These are phyloP conservation scores for Aegilops umbellulata DNA, from an alignment of 176 grass and related monocot genomes.

Conservation along the genomic window DNA sequence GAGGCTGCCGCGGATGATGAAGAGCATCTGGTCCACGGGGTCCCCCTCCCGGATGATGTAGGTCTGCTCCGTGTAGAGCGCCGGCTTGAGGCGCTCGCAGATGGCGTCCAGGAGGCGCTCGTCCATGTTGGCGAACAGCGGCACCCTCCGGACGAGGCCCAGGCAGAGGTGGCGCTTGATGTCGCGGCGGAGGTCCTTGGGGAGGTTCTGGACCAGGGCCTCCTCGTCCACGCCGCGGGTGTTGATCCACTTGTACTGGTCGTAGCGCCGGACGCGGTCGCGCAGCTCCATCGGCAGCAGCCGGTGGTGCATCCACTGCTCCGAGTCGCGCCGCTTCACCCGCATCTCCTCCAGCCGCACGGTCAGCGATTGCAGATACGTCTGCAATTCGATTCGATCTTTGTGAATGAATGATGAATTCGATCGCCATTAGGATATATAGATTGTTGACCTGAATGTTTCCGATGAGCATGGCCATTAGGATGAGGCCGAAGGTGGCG, in stretches of 20 bases:
- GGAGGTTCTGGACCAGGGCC: conserved; percentile 62
- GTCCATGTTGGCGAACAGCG: conserved; percentile 81
- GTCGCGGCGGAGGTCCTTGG: conserved; percentile 77
- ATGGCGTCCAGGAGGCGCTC: conserved; percentile 78
- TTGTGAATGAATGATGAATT: too few species aligned
- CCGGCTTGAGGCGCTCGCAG: conserved; percentile 70
- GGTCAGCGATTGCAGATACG: conserved; percentile 67
- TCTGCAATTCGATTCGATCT: conserved; percentile 21
- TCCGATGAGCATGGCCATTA: conserved; percentile 77
- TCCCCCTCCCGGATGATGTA: conserved; percentile 66
- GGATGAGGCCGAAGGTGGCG: conserved; percentile 72
- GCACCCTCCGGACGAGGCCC: conserved; percentile 55
- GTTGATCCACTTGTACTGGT: conserved; percentile 85
- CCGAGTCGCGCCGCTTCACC: conserved; percentile 66
- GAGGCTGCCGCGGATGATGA: conserved; percentile 63
- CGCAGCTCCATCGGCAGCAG: conserved; percentile 52
- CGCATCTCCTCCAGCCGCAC: conserved; percentile 71
- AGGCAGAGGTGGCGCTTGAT: conserved; percentile 89
- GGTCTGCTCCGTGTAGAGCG: conserved; percentile 52
- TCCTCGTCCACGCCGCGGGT: conserved; percentile 73
- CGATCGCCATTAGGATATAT: too few species aligned
- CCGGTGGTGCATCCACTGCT: conserved; percentile 91
- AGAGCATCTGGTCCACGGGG: conserved; percentile 74
- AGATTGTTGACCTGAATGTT: conserved; percentile 53
- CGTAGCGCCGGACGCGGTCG: conserved; percentile 71